phyloP scores from a whole-genome alignment of 805 yeast species.

The Wickerhamomyces xylosicus region DNA sequence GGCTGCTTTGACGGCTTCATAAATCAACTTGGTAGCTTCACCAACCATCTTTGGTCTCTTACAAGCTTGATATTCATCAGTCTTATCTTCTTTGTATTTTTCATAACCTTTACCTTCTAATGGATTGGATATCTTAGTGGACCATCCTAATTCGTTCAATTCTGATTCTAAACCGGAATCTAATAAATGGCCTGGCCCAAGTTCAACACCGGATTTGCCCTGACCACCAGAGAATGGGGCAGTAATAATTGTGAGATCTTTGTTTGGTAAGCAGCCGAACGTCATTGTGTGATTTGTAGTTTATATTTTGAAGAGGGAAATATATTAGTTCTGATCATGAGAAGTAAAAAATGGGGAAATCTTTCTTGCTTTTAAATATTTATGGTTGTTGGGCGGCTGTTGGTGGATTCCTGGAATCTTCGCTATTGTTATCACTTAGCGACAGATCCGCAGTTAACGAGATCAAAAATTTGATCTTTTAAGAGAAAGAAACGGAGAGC shows the following conservation, averaged over 20 bases:
- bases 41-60: slow-evolving; percentile 76
- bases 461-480: too few species aligned
- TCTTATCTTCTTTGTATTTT: slow-evolving; percentile 28
- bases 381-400: too few species aligned
- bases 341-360: too few species aligned
- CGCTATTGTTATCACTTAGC: too few species aligned
- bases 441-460: too few species aligned
- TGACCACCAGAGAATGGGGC: slow-evolving; percentile 98
- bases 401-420: too few species aligned
- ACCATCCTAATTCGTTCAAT: slow-evolving; percentile 67
- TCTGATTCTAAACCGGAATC: slow-evolving; percentile 61
- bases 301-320: too few species aligned
- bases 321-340: too few species aligned
- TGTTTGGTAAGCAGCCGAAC: not conserved
- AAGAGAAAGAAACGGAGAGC: too few species aligned
- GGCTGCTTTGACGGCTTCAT: slow-evolving; percentile 44
- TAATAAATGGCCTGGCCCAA: slow-evolving; percentile 78
- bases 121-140: slow-evolving; percentile 41
- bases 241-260: not conserved
- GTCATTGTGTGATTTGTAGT: too few species aligned
- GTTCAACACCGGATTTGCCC: slow-evolving; percentile 86
- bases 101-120: slow-evolving; percentile 38
- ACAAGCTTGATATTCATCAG: slow-evolving; percentile 43
- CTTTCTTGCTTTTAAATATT: too few species aligned
- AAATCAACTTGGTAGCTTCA: slow-evolving; percentile 55